Base-by-base conservation (phyloP, 352 stramenopile genomes). In the Lagenidium giganteum region DNA sequence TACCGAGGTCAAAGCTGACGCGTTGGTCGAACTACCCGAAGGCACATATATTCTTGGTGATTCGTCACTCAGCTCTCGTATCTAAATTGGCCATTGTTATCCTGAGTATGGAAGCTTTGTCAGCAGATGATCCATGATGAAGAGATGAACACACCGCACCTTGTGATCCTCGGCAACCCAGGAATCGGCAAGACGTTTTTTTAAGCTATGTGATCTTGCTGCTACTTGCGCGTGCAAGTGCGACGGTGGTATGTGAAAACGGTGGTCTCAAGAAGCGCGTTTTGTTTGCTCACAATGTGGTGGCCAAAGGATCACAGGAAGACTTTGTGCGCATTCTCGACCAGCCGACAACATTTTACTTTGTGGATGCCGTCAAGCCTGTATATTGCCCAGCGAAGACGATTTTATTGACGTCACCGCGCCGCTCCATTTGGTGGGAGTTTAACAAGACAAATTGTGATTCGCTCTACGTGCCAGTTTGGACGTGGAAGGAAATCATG, bases 121-220 rank as follows among this genome's bases (percentile, higher is more conserved):
- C n/a, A n/a, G n/a, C n/a, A 8, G 35, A 37, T 44, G 30, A 49
- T 67, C 12, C 37, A 44, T 49, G 45, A 47, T 47, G 38, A n/a
- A 4, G 51, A 60, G 37, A 31, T 4, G 3, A 62, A 59, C 8
- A 42, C 29, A 12, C 51, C 42, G 12, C 55, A 62, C 49, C 40
- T 66, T 12, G 46, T 66, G 34, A 50, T 66, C n/a, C 41, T 66
- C 20, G 56, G 51, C 17, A 58, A 61, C 30, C 44, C 44, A 43
- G 57, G 43, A 11, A 62, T 59, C 9, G 51, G 51, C 35, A 66
- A 59, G 22, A 58, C 51, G 21, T 58, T 50, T 44, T 61, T 61
- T 37, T 64, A 26, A 40, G 40, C 16, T 58, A 45, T 46, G 21
- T 58, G 18, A 31, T 66, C 12, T 52, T 62, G 33, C 34, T 47